phyloP scores from a whole-genome alignment of 345 rosid genomes.

The Eucalyptus cloeziana region DNA sequence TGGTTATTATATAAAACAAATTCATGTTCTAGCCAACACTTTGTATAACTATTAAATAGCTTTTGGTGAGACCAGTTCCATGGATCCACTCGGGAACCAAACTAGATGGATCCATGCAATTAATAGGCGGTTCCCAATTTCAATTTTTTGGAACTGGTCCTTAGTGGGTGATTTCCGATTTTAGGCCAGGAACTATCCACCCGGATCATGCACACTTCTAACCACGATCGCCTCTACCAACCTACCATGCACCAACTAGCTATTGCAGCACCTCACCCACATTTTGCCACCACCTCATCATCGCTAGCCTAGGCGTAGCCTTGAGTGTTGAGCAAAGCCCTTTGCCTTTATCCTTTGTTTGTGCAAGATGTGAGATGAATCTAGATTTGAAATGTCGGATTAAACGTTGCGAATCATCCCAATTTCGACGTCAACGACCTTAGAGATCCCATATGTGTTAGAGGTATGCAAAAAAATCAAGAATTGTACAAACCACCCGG shows the following conservation, averaged over 20 bases:
- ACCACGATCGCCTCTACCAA: neutral
- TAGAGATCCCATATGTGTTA: neutral
- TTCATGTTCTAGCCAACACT: neutral
- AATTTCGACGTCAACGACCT: neutral
- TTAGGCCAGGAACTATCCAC: accelerated
- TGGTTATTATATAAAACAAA: neutral
- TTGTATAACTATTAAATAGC: neutral
- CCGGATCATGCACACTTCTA: accelerated
- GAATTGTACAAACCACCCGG: accelerated
- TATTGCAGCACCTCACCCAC: neutral
- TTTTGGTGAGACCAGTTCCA: too few relatives aligned
- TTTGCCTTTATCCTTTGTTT: neutral
- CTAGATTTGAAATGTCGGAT: too few relatives aligned
- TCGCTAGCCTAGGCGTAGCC: neutral
- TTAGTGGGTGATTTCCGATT: accelerated
- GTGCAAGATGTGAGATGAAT: too few relatives aligned
- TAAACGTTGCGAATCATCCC: too few relatives aligned
- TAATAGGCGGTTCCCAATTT: too few relatives aligned
- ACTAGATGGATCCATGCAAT: too few relatives aligned
- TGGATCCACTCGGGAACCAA: accelerated
- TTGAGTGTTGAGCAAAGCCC: too few relatives aligned
- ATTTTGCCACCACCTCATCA: neutral
- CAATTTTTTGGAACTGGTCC: too few relatives aligned
- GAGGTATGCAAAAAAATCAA: too few relatives aligned
- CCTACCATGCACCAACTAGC: neutral